Conservation (phyloP, 2,329 filamentous ascomycete genomes). For the Colletotrichum salicis region DNA sequence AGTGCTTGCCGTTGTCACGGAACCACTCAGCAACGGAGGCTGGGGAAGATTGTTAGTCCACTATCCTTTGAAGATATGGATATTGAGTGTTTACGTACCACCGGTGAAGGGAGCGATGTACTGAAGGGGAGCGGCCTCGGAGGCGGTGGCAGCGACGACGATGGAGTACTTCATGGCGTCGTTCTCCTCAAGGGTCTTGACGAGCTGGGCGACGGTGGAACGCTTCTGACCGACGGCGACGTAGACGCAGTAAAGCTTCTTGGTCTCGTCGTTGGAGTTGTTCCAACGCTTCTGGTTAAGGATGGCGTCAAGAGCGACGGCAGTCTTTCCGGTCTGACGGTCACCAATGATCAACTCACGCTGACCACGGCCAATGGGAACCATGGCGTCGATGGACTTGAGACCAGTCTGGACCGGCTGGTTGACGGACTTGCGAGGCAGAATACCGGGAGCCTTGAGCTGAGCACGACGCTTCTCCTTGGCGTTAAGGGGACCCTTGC, state of each 20-base stretch:
- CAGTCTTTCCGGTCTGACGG: constrained; percentile 99
- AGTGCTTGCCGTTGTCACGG: constrained; percentile 86
- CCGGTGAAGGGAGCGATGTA: constrained; percentile 95
- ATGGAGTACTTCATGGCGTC: constrained; percentile 99
- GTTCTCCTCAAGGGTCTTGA: constrained; percentile 99
- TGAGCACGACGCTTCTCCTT: constrained; percentile 94
- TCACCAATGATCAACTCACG: constrained; percentile 99
- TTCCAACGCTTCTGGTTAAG: constrained; percentile 99
- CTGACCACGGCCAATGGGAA: constrained; percentile 99
- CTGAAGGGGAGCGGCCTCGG: constrained; percentile 94
- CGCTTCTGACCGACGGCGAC: constrained; percentile 99
- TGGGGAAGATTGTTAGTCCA: constrained; percentile 6
- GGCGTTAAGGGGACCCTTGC: constrained; percentile 96
- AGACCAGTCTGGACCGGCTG: constrained; percentile 99
- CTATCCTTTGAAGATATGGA: neutral
- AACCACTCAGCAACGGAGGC: constrained; percentile 76
- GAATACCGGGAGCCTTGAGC: constrained; percentile 98
- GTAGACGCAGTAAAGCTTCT: constrained; percentile 99
- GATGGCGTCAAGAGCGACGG: constrained; percentile 96
- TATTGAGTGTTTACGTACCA: constrained; percentile 40
- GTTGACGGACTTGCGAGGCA: constrained; percentile 96
- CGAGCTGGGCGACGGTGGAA: constrained; percentile 98
- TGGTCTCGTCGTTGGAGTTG: constrained; percentile 82
- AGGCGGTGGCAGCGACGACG: constrained; percentile 94
- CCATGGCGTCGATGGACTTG: constrained; percentile 99